Conservation (phyloP, 345 rosid genomes). For the Citropsis articulata region DNA sequence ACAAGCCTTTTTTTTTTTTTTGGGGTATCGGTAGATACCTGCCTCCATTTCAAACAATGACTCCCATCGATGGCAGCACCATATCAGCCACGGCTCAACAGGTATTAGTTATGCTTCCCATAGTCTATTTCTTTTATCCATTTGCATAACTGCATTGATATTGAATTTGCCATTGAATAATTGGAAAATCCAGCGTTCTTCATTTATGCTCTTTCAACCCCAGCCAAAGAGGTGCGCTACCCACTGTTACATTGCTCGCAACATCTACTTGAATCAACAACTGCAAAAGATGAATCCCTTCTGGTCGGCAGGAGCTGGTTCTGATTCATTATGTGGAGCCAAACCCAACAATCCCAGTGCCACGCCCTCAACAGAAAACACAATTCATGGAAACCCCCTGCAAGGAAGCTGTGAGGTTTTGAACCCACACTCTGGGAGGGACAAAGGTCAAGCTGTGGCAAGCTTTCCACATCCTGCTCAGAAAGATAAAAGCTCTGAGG, state of each 20-base stretch:
- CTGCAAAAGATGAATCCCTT: conserved; percentile 34
- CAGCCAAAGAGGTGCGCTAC: conserved; percentile 54
- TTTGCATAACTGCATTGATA: neutral
- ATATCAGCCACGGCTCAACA: conserved; percentile 28
- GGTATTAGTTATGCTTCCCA: conserved; percentile 22
- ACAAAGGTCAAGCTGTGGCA: conserved; percentile 17
- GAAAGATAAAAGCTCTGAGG: conserved; percentile 37
- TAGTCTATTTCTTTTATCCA: neutral
- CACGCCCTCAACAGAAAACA: conserved; percentile 17
- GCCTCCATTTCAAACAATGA: conserved; percentile 30
- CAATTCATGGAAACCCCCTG: conserved; percentile 25
- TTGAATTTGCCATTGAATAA: conserved; percentile 13
- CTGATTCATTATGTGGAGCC: conserved; percentile 25
- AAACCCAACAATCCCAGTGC: conserved; percentile 25
- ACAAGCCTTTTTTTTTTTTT: neutral
- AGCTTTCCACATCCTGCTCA: conserved; percentile 15
- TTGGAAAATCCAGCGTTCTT: conserved; percentile 26
- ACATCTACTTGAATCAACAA: conserved; percentile 52
- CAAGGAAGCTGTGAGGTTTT: conserved; percentile 30
- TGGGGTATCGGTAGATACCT: conserved; percentile 26
- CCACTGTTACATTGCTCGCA: conserved; percentile 55
- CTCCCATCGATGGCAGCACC: conserved; percentile 30
- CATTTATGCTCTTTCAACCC: conserved; percentile 35
- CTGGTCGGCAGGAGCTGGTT: conserved; percentile 36
- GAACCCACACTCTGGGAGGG: conserved; percentile 35